These are phyloP conservation scores for Nemania sp. DNA, from an alignment of 2,329 filamentous ascomycete species.

Conservation along the genomic window DNA sequence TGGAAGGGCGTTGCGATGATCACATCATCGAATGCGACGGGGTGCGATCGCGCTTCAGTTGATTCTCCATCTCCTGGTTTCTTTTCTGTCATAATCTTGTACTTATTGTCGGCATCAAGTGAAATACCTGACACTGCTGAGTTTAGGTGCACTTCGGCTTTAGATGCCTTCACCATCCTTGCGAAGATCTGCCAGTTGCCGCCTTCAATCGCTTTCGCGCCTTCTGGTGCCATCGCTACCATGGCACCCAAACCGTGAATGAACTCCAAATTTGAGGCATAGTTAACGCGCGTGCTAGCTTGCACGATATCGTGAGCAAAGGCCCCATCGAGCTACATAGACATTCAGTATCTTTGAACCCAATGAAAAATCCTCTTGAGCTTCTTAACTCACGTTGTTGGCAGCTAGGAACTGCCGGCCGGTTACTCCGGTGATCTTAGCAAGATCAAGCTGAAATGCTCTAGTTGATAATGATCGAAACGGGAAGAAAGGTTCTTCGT, in stretches of 20 bases:
- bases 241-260: slow-evolving; percentile 93
- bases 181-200: slow-evolving; percentile 97
- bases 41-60: slow-evolving; percentile 53
- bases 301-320: slow-evolving; percentile 89
- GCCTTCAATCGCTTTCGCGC: slow-evolving; percentile 80
- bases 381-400: slow-evolving; percentile 63
- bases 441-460: slow-evolving; percentile 74
- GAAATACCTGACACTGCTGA: slow-evolving; percentile 67
- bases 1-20: slow-evolving; percentile 88
- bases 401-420: slow-evolving; percentile 78
- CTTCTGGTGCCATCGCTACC: slow-evolving; percentile 88
- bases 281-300: slow-evolving; percentile 92
- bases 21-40: slow-evolving; percentile 78
- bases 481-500: slow-evolving; percentile 84
- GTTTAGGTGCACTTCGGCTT: slow-evolving; percentile 72
- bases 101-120: slow-evolving; percentile 52
- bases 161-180: slow-evolving; percentile 77
- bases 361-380: not conserved
- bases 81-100: slow-evolving; percentile 57
- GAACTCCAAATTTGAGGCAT: slow-evolving; percentile 85
- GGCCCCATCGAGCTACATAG: slow-evolving; percentile 65
- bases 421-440: slow-evolving; percentile 74
- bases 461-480: slow-evolving; percentile 80
- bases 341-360: slow-evolving; percentile 12
- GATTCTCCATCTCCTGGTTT: slow-evolving; percentile 39